Conservation (phyloP, 2,329 filamentous ascomycete species). For the Plectosphaerella plurivora region DNA sequence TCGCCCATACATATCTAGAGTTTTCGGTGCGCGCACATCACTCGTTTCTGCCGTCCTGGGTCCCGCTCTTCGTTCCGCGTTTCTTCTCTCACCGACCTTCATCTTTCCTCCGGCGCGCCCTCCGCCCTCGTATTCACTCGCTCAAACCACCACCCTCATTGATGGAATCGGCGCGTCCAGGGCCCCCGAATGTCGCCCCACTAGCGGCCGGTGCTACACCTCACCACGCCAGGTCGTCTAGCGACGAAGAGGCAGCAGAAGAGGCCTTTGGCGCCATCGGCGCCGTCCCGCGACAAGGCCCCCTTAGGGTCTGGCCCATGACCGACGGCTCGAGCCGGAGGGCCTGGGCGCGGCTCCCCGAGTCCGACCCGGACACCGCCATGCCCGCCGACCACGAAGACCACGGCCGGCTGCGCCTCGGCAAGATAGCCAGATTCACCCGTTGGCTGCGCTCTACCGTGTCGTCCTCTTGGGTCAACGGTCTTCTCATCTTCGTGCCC, state of each 20-base stretch:
- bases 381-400: not conserved
- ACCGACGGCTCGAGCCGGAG: not conserved
- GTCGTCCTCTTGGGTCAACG: slow-evolving; percentile 50
- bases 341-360: not conserved
- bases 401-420: not conserved
- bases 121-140: not conserved
- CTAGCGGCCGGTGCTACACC: not conserved
- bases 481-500: slow-evolving; percentile 67
- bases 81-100: not conserved
- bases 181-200: not conserved
- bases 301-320: not conserved
- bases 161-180: not conserved
- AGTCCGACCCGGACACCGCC: not conserved
- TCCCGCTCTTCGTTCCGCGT: not conserved
- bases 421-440: not conserved
- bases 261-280: not conserved
- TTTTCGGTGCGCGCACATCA: not conserved
- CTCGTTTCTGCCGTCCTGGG: not conserved
- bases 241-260: not conserved
- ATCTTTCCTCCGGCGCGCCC: not conserved
- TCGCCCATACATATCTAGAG: too few relatives aligned
- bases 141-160: not conserved
- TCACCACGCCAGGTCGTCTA: not conserved
- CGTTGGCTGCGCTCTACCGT: slow-evolving; percentile 13
- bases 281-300: not conserved